Evolutionary conservation across 495 filamentous ascomycete species (phyloP), one percentile per base, ranked within the genome.

Genomic region (Trypethelium eluteriae): DNA sequence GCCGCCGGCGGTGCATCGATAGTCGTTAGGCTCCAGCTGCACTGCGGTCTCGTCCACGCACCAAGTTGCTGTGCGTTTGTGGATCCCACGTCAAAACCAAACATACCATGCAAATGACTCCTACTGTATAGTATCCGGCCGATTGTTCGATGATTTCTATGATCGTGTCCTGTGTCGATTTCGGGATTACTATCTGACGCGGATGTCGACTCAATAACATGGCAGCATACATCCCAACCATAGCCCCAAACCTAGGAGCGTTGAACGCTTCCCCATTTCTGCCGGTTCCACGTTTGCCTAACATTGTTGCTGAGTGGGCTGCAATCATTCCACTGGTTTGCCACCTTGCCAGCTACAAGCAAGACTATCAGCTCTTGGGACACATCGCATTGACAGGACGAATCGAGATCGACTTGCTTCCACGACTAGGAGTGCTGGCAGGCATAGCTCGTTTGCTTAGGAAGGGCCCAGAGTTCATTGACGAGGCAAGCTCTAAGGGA

Each of bases 261-360:
- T 16, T 46, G 9, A 46, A 46, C 14, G 41, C 14, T 46, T 16
- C 41, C 14, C 41, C 41, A 16, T 46, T 46, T 16, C 14, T 46
- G 7, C 41, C 41, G 7, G 41, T 46, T 7, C 41, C 41, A 9
- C 41, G 0, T 7, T 16, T 46, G 1, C 41, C 41, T 9, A 46
- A 46, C 14, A 9, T 46, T 46, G 41, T 46, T 16, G 7, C 41
- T 16, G 41, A 46, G 14, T 46, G 41, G 41, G 41, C 41, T 46
- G 41, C 41, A 7, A 7, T 46, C 14, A 46, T 67, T 11, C 68
- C 68, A 16, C 53, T 69, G n/a, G 65, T 64, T 6, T 38, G 35
- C 38, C 68, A 69, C 56, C 57, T 69, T 3, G 59, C 68, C 2
- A 69, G 50, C 39, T 50, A 67, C 39, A 25, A 63, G 32, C 25